Conservation (phyloP, 495 filamentous ascomycete genomes). For the Hypoxylon fragiforme region DNA sequence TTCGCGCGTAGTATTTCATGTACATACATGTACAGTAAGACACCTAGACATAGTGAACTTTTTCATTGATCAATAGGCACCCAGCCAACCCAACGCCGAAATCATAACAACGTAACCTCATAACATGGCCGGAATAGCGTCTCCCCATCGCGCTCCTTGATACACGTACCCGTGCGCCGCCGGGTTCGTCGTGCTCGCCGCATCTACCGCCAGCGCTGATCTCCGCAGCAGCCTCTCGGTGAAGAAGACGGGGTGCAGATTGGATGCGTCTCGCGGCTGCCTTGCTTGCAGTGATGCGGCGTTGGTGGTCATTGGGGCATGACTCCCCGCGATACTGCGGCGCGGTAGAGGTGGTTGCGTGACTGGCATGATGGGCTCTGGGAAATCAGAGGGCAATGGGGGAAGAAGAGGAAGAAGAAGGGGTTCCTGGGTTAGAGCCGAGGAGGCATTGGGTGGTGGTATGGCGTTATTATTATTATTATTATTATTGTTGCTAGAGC, state of each 20-base stretch:
- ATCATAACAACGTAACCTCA: conserved; percentile 41
- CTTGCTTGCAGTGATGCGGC: too few species aligned
- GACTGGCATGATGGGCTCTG: too few species aligned
- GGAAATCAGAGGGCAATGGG: too few species aligned
- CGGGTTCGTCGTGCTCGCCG: conserved; percentile 42
- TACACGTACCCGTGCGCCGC: conserved; percentile 60
- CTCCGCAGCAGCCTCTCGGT: conserved; percentile 54
- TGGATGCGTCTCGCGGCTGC: conserved; percentile 51
- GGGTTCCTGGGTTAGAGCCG: too few species aligned
- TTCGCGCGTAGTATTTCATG: neutral
- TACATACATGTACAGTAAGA: neutral
- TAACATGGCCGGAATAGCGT: conserved; percentile 41
- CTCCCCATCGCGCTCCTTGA: conserved; percentile 42
- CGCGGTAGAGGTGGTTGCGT: conserved; percentile 8
- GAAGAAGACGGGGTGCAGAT: conserved; percentile 63
- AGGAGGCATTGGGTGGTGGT: neutral
- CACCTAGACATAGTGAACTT: too few species aligned
- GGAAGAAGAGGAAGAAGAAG: too few species aligned
- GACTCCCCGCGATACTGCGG: too few species aligned
- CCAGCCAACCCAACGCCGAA: too few species aligned
- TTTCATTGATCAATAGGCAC: too few species aligned
- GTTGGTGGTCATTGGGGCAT: too few species aligned
- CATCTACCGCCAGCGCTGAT: conserved; percentile 34
- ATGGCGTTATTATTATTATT: too few species aligned
- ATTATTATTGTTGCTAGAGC: too few species aligned